phyloP scores from a whole-genome alignment of 345 rosid genomes.

The Streptanthus diversifolius region DNA sequence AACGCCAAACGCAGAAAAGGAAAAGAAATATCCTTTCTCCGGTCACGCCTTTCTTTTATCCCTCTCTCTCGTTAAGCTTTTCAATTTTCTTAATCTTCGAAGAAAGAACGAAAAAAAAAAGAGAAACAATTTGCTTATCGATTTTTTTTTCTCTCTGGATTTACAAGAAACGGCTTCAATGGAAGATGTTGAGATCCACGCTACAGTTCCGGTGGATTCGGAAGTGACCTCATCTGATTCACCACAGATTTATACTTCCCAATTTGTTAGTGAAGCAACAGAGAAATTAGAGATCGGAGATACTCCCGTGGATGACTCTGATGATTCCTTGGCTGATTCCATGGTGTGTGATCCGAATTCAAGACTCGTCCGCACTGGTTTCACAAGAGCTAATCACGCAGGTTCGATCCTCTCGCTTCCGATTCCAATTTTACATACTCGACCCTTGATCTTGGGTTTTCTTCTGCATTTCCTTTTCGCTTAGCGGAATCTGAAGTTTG shows the following conservation, averaged over 20 bases:
- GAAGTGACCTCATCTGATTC: neutral
- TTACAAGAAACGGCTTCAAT: conserved; percentile 13
- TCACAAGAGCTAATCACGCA: conserved; percentile 40
- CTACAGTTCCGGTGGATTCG: conserved; percentile 19
- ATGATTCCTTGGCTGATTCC: conserved; percentile 44
- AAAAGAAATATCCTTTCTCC: neutral
- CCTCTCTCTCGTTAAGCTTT: neutral
- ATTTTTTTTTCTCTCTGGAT: neutral
- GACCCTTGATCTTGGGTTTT: neutral
- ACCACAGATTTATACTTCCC: conserved; percentile 31
- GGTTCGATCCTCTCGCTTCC: conserved; percentile 39
- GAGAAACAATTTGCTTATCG: neutral
- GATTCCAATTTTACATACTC: neutral
- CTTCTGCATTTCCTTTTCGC: neutral
- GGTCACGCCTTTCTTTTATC: conserved; percentile 5
- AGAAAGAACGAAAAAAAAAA: neutral
- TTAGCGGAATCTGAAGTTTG: neutral
- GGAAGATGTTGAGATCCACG: conserved; percentile 42
- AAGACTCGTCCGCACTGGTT: conserved; percentile 54
- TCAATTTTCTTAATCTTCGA: neutral
- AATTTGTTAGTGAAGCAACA: conserved; percentile 31
- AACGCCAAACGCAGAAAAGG: conserved; percentile 5
- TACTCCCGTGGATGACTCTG: conserved; percentile 36
- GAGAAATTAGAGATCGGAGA: conserved; percentile 40
- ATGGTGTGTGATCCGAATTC: conserved; percentile 81